Evolutionary conservation across 1,284 basidiomycete species (phyloP).

Genomic region (Taiwanofungus camphoratus): DNA sequence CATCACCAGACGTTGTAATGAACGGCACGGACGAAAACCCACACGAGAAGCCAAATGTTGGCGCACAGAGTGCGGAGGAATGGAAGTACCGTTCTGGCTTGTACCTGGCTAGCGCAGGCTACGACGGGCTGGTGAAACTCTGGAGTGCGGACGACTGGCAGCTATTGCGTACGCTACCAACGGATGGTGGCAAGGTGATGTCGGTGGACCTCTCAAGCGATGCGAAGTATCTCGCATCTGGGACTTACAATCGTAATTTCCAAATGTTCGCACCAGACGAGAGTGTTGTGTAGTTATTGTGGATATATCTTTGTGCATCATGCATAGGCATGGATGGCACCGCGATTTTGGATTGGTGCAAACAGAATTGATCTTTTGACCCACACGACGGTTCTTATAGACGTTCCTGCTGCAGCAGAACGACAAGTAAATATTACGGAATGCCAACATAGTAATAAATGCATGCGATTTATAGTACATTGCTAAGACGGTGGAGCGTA

Average conservation of each 20-base stretch:
- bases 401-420: no score
- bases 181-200: conserved; percentile 98
- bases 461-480: conserved; percentile 10
- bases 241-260: conserved; percentile 91
- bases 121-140: conserved; percentile 92
- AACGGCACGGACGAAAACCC: conserved; percentile 25
- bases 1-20: conserved; percentile 35
- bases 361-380: not conserved
- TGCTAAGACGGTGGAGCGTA: conserved; percentile 1
- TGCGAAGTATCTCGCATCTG: conserved; percentile 81
- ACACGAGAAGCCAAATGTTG: conserved; percentile 10
- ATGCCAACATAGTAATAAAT: conserved; percentile 1
- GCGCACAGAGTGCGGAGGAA: conserved; percentile 37
- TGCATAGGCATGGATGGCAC: no score
- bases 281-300: conserved; percentile 14
- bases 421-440: no score
- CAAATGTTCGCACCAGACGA: conserved; percentile 81
- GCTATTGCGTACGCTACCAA: conserved; percentile 80
- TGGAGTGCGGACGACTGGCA: conserved; percentile 99
- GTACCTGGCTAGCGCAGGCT: conserved; percentile 91
- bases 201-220: conserved; percentile 87
- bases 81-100: conserved; percentile 80
- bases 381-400: no score
- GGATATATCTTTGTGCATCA: no score
- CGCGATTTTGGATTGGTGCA: conserved; percentile 10